phyloP scores from a whole-genome alignment of 2,329 filamentous ascomycete genomes.

The Pyricularia pennisetigena region DNA sequence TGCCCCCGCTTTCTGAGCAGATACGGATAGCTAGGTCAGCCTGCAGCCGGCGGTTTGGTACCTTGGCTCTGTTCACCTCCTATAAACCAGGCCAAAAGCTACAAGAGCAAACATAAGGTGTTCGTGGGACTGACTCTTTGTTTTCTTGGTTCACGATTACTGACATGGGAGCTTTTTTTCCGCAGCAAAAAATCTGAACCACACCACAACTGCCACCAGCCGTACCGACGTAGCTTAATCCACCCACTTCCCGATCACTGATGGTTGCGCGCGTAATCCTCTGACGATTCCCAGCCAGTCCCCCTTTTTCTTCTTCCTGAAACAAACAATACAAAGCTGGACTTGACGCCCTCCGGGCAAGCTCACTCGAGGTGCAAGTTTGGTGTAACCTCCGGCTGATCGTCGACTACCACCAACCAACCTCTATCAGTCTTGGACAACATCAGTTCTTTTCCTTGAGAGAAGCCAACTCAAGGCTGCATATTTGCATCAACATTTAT shows the following conservation, averaged over 20 bases:
- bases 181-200: background rate
- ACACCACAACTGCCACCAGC: background rate
- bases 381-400: background rate
- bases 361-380: background rate
- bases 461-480: background rate
- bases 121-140: background rate
- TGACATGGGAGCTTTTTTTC: background rate
- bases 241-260: background rate
- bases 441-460: background rate
- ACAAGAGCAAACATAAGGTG: background rate
- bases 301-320: background rate
- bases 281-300: background rate
- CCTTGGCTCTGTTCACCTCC: background rate
- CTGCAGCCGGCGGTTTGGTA: background rate
- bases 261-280: background rate
- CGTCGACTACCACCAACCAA: background rate
- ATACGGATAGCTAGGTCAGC: background rate
- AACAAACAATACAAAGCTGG: background rate
- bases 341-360: background rate
- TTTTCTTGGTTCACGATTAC: background rate
- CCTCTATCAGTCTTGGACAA: background rate
- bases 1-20: background rate
- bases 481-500: conserved; percentile 3
- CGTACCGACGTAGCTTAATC: background rate
- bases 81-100: background rate